phyloP scores from a whole-genome alignment of 2,329 filamentous ascomycete species.

The Monilinia polystroma region DNA sequence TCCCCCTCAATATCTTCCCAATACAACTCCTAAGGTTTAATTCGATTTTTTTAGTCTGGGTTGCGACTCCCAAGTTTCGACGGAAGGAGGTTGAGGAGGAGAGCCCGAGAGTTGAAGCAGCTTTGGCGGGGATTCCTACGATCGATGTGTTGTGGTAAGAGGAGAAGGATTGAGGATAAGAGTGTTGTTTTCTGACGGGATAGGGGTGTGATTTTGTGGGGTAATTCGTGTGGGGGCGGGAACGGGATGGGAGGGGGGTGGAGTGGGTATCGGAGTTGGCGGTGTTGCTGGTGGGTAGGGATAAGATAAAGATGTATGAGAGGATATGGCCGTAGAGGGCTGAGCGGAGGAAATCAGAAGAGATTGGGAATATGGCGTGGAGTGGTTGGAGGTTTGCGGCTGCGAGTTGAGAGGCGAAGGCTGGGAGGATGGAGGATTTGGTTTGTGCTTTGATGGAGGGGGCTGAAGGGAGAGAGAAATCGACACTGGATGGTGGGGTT shows the following conservation, averaged over 20 bases:
- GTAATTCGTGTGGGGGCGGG: too few relatives aligned
- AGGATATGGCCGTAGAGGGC: constrained; percentile 37
- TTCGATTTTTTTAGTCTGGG: constrained; percentile 11
- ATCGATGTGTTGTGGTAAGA: constrained; percentile 10
- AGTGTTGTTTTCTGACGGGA: neutral
- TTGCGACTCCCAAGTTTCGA: neutral
- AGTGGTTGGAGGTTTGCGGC: constrained; percentile 31
- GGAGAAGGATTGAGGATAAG: neutral
- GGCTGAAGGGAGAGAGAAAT: neutral
- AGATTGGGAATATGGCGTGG: constrained; percentile 34
- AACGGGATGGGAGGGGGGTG: too few relatives aligned
- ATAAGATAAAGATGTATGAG: constrained; percentile 30
- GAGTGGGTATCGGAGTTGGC: neutral
- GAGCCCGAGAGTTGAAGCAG: constrained; percentile 26
- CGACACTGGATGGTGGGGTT: neutral
- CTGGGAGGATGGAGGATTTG: neutral
- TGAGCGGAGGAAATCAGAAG: constrained; percentile 27
- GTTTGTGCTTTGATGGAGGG: neutral
- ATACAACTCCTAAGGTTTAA: constrained; percentile 20
- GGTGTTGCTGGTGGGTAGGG: constrained; percentile 20
- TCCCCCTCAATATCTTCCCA: constrained; percentile 19
- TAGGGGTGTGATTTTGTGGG: too few relatives aligned
- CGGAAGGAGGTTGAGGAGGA: neutral
- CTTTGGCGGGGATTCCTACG: constrained; percentile 26
- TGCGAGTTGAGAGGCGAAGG: constrained; percentile 4